Evolutionary conservation across 2,329 filamentous ascomycete genomes (phyloP), one percentile per base, ranked within the genome.

Genomic region (Pyrenochaeta sp.): DNA sequence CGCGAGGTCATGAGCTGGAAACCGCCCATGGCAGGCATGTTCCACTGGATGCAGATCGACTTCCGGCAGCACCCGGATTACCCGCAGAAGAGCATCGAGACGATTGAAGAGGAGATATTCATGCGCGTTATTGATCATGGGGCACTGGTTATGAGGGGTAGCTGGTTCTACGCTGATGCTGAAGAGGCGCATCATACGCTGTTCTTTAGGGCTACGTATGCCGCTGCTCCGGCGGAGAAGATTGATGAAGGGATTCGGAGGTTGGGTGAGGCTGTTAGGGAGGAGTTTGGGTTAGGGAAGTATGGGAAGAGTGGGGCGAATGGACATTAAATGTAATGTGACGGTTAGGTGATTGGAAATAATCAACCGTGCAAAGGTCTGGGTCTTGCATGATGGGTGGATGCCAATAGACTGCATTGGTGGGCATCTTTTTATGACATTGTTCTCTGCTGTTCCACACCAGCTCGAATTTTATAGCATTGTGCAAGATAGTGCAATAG

Each of bases 191-290:
- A 83, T 50, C 71, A 82, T 79, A 89, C 88, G 28, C 83, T 97
- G 78, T 97, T 92, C 81, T 96, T 98, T 83, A 86, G 95, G 51
- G 88, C 91, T 3, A 99, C 94, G 0, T 99, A 91, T 80, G 93
- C 94, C 0, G 89, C 93, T 37, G 93, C 93, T 2, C 88, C 77
- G 22, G 74, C 72, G 36, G 79, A 81, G 50, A 77, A 81, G 78
- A 83, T 84, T 61, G 74, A 81, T 15, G 82, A 84, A 72, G 82
- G 77, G 12, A 81, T 84, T 56, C 69, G 77, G 64, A 68, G 94
- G 58, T 90, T 99, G 66, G 92, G 92, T 0, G 83, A 85, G 55
- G 91, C 92, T 7, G 82, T 98, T 40, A 85, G 86, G 64, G 84
- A 82, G 58, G 81, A 83, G 59, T 91, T 90, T 75, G 79, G 78